Percentiles rank a stretch among this genome's conserved stretches.
These are phyloP conservation scores for Ophiostoma pallidulum DNA, from an alignment of 2,329 filamentous ascomycete species.

Conservation along the genomic window DNA sequence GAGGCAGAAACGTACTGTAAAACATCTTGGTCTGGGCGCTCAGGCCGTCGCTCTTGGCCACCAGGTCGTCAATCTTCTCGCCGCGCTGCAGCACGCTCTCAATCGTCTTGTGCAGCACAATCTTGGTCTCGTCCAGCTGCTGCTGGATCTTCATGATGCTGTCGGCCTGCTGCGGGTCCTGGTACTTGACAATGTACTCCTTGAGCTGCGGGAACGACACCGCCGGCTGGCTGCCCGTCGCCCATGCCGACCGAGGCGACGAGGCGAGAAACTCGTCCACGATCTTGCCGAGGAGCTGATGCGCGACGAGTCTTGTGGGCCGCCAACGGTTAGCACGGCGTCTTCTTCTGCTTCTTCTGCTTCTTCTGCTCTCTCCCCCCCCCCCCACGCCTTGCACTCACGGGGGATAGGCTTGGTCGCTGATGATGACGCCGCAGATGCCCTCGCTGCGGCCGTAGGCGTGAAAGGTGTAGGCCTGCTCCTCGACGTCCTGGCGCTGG, in stretches of 20 bases:
- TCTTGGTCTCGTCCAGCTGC: conserved; percentile 95
- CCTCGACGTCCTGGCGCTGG: conserved; percentile 79
- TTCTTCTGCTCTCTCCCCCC: no score
- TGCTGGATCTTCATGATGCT: conserved; percentile 93
- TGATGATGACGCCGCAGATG: conserved; percentile 67
- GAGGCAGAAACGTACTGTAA: conserved; percentile 47
- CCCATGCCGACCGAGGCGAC: conserved; percentile 56
- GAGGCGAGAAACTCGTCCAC: conserved; percentile 77
- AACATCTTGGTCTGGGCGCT: conserved; percentile 97
- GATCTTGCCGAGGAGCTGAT: conserved; percentile 78
- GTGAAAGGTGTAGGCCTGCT: conserved; percentile 55
- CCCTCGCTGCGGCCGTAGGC: conserved; percentile 67
- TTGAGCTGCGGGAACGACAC: conserved; percentile 64
- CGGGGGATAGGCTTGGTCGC: conserved; percentile 63
- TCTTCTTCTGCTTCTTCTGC: no score
- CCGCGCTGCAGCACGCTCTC: conserved; percentile 78
- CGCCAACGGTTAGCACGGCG: no score
- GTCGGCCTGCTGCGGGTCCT: conserved; percentile 79
- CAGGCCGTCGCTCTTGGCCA: conserved; percentile 84
- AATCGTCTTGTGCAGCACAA: conserved; percentile 94
- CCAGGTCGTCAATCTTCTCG: conserved; percentile 92
- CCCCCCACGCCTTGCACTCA: no score
- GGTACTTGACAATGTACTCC: conserved; percentile 65
- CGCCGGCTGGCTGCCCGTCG: conserved; percentile 38
- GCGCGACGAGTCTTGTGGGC: conserved; percentile 61